Evolutionary conservation across 2,329 filamentous ascomycete species (phyloP).

Genomic region (Aspergillus texensis): DNA sequence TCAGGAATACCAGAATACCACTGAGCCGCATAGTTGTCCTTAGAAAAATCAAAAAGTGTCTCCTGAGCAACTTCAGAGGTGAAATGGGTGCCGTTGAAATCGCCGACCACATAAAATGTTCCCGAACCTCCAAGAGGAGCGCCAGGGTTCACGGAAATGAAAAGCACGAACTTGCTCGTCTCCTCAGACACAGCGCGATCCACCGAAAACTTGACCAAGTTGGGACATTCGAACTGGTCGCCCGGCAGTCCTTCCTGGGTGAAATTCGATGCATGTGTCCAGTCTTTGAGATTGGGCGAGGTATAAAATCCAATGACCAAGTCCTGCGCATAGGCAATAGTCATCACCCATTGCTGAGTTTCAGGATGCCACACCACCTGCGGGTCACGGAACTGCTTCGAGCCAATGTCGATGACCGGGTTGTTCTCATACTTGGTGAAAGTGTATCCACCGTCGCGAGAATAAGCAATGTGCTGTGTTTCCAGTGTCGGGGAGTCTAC

Average conservation of each 20-base stretch:
- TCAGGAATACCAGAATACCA: constrained; percentile 55
- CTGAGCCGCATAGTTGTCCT: constrained; percentile 52
- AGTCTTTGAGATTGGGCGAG: constrained; percentile 60
- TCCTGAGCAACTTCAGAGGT: constrained; percentile 23
- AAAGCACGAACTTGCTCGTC: constrained; percentile 28
- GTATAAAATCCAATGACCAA: constrained; percentile 65
- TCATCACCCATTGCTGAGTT: constrained; percentile 59
- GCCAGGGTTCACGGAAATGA: constrained; percentile 36
- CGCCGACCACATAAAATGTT: constrained; percentile 44
- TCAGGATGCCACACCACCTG: constrained; percentile 63
- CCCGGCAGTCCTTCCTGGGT: constrained; percentile 56
- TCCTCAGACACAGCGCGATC: constrained; percentile 14
- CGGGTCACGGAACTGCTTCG: constrained; percentile 65
- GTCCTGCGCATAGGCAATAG: constrained; percentile 57
- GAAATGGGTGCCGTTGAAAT: constrained; percentile 62
- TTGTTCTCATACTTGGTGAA: constrained; percentile 63
- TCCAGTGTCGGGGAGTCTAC: constrained; percentile 41
- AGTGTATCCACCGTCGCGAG: constrained; percentile 62
- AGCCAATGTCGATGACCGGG: constrained; percentile 60
- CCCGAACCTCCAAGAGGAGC: constrained; percentile 47
- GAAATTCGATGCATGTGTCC: constrained; percentile 63
- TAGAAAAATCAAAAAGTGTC: constrained; percentile 33
- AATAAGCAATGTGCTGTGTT: constrained; percentile 65
- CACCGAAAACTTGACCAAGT: constrained; percentile 60
- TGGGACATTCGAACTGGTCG: constrained; percentile 66